A percentile compares a stretch with the other conserved stretches of the same genome.
Conservation (phyloP, 2,329 filamentous ascomycete species). For the Fusarium paranaense region DNA sequence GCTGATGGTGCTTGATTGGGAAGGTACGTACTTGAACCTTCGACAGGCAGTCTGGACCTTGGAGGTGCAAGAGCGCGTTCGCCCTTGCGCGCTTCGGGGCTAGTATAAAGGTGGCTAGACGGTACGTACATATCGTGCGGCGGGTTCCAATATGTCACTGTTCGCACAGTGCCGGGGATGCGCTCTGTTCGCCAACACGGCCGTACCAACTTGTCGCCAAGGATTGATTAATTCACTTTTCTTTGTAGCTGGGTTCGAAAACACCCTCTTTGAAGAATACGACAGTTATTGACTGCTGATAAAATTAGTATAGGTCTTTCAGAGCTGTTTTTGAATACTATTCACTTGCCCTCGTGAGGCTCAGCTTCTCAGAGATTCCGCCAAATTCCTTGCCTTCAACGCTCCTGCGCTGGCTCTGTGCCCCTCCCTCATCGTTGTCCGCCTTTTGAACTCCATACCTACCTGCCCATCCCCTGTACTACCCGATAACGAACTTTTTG, state of each 20-base stretch:
- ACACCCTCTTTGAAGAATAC: background rate
- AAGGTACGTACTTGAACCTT: slow-evolving; percentile 25
- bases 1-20: slow-evolving; percentile 21
- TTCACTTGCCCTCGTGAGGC: background rate
- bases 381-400: slow-evolving; percentile 18
- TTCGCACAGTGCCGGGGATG: slow-evolving; percentile 12
- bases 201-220: background rate
- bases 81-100: slow-evolving; percentile 7
- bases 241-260: background rate
- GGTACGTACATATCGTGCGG: accelerated
- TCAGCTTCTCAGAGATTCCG: slow-evolving; percentile 9
- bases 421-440: slow-evolving; percentile 3
- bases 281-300: too few species aligned
- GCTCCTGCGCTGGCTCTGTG: background rate
- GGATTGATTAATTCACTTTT: background rate
- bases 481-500: background rate
- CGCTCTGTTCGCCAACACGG: background rate
- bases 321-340: background rate
- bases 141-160: background rate
- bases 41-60: background rate
- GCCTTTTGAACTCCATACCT: background rate
- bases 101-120: slow-evolving; percentile 3
- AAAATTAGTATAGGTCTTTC: background rate
- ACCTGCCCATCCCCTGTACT: background rate
- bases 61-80: slow-evolving; percentile 14